Percentiles rank a stretch among this genome's conserved stretches.
Evolutionary conservation across 305 asterid species (phyloP).

Genomic region (Stenogyne calaminthoides): DNA sequence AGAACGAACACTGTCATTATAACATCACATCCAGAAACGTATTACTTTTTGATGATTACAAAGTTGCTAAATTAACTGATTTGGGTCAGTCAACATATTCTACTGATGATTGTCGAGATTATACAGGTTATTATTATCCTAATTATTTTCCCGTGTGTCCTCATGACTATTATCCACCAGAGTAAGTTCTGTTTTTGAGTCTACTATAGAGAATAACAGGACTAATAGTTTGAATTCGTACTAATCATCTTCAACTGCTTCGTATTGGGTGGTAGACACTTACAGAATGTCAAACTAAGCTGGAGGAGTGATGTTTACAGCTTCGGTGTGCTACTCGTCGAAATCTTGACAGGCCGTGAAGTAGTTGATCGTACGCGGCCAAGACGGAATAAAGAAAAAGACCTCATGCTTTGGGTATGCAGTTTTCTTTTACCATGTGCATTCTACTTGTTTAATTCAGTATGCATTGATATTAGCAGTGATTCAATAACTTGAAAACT

Average conservation of each 20-base stretch:
- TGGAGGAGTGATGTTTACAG: conserved; percentile 25
- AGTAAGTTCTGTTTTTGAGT: conserved; percentile 10
- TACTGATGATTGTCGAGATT: too few species aligned
- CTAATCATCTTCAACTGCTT: background rate
- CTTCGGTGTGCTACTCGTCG: conserved; percentile 30
- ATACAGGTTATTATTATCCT: too few species aligned
- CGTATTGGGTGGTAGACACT: background rate
- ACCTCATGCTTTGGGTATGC: conserved; percentile 55
- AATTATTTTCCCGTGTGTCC: too few species aligned
- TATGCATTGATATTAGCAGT: background rate
- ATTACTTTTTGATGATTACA: conserved; percentile 16
- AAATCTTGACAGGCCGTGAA: conserved; percentile 29
- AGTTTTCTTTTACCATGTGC: too few species aligned
- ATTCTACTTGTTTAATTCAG: too few species aligned
- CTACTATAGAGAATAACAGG: background rate
- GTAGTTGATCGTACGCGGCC: conserved; percentile 54
- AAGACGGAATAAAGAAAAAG: conserved; percentile 43
- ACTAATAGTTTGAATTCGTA: conserved; percentile 22
- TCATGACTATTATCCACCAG: conserved; percentile 31
- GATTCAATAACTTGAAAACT: background rate
- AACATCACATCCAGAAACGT: conserved; percentile 21
- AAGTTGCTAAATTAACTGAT: conserved; percentile 28
- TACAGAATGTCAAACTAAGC: conserved; percentile 35
- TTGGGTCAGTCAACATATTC: too few species aligned
- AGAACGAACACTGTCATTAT: conserved; percentile 15